A percentile compares a stretch with the other conserved stretches of the same genome.
Conservation (phyloP, 805 yeast genomes). For the Metschnikowia reukaufii region DNA sequence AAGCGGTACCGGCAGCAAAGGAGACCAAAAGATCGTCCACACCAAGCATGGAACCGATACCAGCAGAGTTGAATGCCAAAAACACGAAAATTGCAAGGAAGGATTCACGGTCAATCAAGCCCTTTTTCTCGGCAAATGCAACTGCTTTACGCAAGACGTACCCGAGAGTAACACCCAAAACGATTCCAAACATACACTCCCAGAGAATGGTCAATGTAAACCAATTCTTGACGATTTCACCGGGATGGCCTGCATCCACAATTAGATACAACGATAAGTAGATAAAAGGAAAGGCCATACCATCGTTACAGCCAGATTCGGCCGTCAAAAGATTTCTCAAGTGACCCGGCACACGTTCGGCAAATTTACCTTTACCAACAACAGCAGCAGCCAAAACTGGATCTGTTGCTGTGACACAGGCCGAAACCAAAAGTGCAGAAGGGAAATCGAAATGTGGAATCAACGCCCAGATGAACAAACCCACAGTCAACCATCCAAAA, state of each 20-base stretch:
- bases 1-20: slow-evolving; percentile 91
- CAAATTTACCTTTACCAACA: slow-evolving; percentile 91
- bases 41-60: slow-evolving; percentile 84
- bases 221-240: slow-evolving; percentile 78
- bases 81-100: slow-evolving; percentile 82
- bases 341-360: slow-evolving; percentile 91
- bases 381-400: slow-evolving; percentile 95
- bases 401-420: slow-evolving; percentile 93
- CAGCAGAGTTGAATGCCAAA: slow-evolving; percentile 81
- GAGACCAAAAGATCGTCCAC: slow-evolving; percentile 87
- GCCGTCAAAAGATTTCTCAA: slow-evolving; percentile 79
- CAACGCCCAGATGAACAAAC: slow-evolving; percentile 73
- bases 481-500: slow-evolving; percentile 81
- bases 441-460: slow-evolving; percentile 73
- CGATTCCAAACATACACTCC: slow-evolving; percentile 77
- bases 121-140: slow-evolving; percentile 65
- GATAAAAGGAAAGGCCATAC: slow-evolving; percentile 93
- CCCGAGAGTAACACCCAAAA: slow-evolving; percentile 75
- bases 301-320: slow-evolving; percentile 90
- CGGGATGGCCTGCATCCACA: slow-evolving; percentile 61
- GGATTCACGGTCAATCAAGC: slow-evolving; percentile 82
- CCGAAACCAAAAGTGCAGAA: slow-evolving; percentile 71
- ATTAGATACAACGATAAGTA: slow-evolving; percentile 67
- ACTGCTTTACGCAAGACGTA: slow-evolving; percentile 67
- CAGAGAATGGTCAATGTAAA: slow-evolving; percentile 71